Percentiles rank a stretch among this genome's conserved stretches.
These are phyloP conservation scores for Fistulinella cinereoalba DNA, from an alignment of 1,284 basidiomycete genomes.

Conservation along the genomic window DNA sequence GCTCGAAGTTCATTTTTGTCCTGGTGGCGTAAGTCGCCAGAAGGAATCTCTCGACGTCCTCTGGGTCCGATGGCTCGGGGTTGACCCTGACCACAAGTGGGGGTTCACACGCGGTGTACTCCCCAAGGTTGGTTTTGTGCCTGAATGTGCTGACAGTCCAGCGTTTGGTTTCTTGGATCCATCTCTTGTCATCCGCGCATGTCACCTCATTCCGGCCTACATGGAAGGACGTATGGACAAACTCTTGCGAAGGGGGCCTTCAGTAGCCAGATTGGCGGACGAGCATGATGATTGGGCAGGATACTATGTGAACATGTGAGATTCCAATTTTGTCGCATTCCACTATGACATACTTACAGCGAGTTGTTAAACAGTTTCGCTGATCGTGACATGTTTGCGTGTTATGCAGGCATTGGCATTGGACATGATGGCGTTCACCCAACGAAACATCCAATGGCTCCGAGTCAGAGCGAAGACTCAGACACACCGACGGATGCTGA, in stretches of 20 bases:
- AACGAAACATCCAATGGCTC: no score
- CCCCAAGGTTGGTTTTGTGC: not conserved
- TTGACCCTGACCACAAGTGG: not conserved
- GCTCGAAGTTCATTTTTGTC: not conserved
- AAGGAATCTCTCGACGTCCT: not conserved
- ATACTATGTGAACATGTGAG: conserved; percentile 4
- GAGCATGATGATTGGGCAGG: not conserved
- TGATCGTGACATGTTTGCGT: no score
- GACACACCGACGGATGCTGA: no score
- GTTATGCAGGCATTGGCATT: no score
- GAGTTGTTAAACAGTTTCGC: not conserved
- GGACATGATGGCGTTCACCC: no score
- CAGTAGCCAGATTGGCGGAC: not conserved
- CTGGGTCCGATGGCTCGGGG: not conserved
- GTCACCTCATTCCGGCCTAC: not conserved
- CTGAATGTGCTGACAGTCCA: not conserved
- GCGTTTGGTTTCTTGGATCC: not conserved
- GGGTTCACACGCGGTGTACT: not conserved
- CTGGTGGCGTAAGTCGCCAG: not conserved
- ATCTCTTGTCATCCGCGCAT: not conserved
- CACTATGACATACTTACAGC: not conserved
- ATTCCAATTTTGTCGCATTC: not conserved
- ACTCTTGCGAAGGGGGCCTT: not conserved
- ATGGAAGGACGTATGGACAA: not conserved
- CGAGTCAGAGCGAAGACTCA: no score